phyloP scores from a whole-genome alignment of 176 grass and related monocot species.

The Stipa capillata region DNA sequence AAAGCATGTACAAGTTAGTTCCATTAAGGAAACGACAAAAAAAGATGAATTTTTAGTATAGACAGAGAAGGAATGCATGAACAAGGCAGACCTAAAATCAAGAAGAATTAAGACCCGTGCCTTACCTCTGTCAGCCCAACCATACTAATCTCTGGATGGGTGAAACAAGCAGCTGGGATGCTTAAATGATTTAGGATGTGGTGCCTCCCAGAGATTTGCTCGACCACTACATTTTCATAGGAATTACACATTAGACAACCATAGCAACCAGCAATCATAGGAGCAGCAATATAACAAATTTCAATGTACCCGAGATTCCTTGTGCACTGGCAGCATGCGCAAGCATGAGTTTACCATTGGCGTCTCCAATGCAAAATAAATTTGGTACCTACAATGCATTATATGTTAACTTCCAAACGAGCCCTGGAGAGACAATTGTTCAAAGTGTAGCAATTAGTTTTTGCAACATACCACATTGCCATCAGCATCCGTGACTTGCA shows the following conservation, averaged over 20 bases:
- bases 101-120: not conserved
- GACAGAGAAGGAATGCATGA: not conserved
- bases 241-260: conserved; percentile 18
- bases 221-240: conserved; percentile 54
- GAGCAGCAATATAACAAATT: not conserved
- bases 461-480: conserved; percentile 65
- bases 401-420: not conserved
- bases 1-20: not conserved
- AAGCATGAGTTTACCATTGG: conserved; percentile 97
- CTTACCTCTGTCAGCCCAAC: conserved; percentile 91
- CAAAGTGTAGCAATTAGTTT: not conserved
- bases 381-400: conserved; percentile 55
- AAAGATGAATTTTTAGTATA: not conserved
- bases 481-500: conserved; percentile 74
- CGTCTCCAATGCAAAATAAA: conserved; percentile 97
- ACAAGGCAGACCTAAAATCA: not conserved
- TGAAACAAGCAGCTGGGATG: conserved; percentile 93
- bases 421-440: not conserved
- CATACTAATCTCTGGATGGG: conserved; percentile 98
- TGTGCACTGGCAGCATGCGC: conserved; percentile 99
- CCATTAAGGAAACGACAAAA: not conserved
- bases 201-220: conserved; percentile 67
- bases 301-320: conserved; percentile 70
- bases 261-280: conserved; percentile 6
- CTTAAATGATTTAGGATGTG: conserved; percentile 95